Evolutionary conservation across 768 basidiomycete genomes (phyloP), one percentile per base, ranked within the genome.

Genomic region (Clavaria fumosa): DNA sequence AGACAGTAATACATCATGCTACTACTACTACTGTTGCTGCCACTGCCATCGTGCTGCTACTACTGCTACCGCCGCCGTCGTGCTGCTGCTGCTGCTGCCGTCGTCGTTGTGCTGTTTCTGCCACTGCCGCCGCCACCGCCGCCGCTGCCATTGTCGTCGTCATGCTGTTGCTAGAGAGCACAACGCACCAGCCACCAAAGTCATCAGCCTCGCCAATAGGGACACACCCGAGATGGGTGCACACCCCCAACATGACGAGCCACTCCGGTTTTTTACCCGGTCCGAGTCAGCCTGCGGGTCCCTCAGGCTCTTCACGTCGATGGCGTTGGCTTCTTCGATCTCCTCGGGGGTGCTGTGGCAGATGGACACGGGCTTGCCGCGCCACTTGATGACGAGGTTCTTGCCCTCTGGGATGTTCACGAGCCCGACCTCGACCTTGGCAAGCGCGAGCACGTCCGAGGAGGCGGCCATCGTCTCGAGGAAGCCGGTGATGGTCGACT

Each of bases 331-430:
- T 64, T 99, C 95, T 45, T 85, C 74, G 49, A 99, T 84, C 67
- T 99, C 95, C 39, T 67, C 70, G 40, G 68, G 51, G 10, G 95
- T 99, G 52, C 95, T 76, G 67, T 99, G 95, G 47, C 95, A 76
- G 57, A 99, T 89, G 69, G 97, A 97, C 38, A 99, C 95, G 46
- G 95, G 95, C 70, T 99, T 99, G 58, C 95, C 95, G 53, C 95
- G 84, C 95, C 95, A 99, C 67, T 96, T 90, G 64, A 91, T 84
- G 60, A 93, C 77, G 48, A 81, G 83, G 55, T 93, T 91, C 73
- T 90, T 91, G 59, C 90, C 90, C 70, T 96, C 89, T 24, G 95
- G 95, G 52, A 99, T 97, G 43, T 61, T 65, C 38, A 63, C 61
- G 43, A 99, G 75, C 26, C 93, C 88, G 42, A 99, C 76, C 62